phyloP scores from a whole-genome alignment of 495 filamentous ascomycete genomes.

The Penicillium salamii region DNA sequence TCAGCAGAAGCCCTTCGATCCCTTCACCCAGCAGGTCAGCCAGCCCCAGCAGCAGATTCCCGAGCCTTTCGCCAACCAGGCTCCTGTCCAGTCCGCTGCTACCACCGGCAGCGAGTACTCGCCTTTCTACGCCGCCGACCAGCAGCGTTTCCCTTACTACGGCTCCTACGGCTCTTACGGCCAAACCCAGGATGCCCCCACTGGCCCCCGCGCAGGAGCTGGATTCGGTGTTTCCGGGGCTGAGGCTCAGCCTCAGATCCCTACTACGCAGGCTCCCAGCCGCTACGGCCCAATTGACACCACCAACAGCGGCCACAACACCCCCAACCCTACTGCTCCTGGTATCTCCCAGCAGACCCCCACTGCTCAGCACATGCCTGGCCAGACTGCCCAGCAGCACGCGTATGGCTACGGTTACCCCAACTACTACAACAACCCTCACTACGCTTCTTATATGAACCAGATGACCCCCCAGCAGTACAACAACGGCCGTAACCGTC shows the following conservation, averaged over 20 bases:
- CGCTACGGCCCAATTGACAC: conserved; percentile 73
- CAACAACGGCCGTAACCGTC: conserved; percentile 51
- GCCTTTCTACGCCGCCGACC: conserved; percentile 82
- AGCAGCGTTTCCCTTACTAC: conserved; percentile 76
- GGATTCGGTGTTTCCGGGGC: conserved; percentile 67
- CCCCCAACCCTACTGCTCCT: conserved; percentile 77
- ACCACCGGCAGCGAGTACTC: conserved; percentile 77
- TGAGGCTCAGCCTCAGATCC: conserved; percentile 74
- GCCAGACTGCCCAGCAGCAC: conserved; percentile 47
- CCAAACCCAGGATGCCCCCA: conserved; percentile 74
- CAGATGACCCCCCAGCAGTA: conserved; percentile 53
- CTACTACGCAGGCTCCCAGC: conserved; percentile 62
- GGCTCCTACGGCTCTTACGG: conserved; percentile 77
- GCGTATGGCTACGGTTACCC: conserved; percentile 69
- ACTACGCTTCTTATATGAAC: conserved; percentile 78
- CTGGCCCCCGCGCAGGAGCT: conserved; percentile 60
- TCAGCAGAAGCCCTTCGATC: conserved; percentile 79
- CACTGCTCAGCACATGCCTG: conserved; percentile 61
- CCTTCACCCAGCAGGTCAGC: conserved; percentile 75
- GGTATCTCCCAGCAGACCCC: conserved; percentile 62
- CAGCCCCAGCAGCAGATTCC: conserved; percentile 59
- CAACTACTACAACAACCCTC: conserved; percentile 71
- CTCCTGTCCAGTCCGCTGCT: conserved; percentile 45
- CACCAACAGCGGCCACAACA: conserved; percentile 82
- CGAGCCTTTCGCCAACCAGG: conserved; percentile 57